Base-by-base conservation (phyloP, 495 filamentous ascomycete species). In the Niebla homalea region DNA sequence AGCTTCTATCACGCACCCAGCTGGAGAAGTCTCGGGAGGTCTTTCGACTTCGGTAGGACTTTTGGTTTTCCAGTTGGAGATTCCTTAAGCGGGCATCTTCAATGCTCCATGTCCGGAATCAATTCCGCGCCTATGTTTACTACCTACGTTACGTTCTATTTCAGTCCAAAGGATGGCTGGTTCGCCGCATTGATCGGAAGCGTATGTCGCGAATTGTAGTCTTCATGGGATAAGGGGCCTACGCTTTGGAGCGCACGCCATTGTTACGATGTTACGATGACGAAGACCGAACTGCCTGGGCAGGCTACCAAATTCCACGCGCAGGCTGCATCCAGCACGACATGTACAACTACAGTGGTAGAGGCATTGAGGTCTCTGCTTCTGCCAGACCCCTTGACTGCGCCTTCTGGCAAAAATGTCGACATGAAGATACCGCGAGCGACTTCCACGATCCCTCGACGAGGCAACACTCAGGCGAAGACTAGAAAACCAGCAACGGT, bases 301-400 rank as follows among this genome's bases (percentile, higher is more conserved):
- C 22, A 38, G 35, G 58, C 55, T 43, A 46, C 50, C 16, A 48
- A 54, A 21, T 36, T 79, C 58, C 70, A 73, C 58, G 59, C 61
- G 48, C 70, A 75, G 14, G 66, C 77, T 35, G 48, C 65, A 22
- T 73, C 75, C 14, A 59, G 69, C 38, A 66, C 72, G 54, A 74
- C 73, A 57, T 80, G 77, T 55, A 72, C 72, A 16, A 66, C 73
- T 23, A 53, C 67, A 5, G 77, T 64, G 7, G 65, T 66, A 4
- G 66, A 67, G 41, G 58, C 69, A 14, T 64, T 81, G 40, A 75
- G 71, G 53, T 68, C 67, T 45, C 61, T 78, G 25, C 64, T 81
- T 4, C 62, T 73, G 39, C 53, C 56, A 38, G 56, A 56, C 23
- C 15, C 21, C 11, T 43, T 19, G 4, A 8, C 46, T 15, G 7